Base-by-base conservation (phyloP, 352 stramenopile species). In the Phytopythium boreale region DNA sequence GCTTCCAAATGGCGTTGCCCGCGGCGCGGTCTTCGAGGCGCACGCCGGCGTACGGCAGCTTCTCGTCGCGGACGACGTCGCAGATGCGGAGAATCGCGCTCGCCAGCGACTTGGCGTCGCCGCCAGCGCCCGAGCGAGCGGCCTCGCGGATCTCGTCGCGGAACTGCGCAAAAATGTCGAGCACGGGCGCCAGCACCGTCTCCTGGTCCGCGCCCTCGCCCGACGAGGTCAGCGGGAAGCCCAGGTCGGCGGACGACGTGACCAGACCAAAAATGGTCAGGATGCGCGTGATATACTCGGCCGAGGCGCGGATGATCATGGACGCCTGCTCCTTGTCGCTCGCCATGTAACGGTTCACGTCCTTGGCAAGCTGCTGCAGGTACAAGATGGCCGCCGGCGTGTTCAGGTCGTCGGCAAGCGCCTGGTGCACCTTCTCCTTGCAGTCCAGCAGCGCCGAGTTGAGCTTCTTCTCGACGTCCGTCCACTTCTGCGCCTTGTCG, bases 151-250 rank as follows among this genome's bases (percentile, higher is more conserved):
- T 89, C 51, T 91, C 71, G 53, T 93, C 80, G 59, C 92, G 88
- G 76, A 98, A 97, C 59, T 90, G 72, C 20, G 82, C 84, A 53
- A 97, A 89, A 59, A 93, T 94, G 63, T 98, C 88, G n/a, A 98
- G 68, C 27, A 97, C 76, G 1, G 92, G 92, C 36, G 82, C 79
- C 17, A 97, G 67, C 19, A 96, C 75, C 55, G 73, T 87, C 71
- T 97, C 89, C 61, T 96, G 81, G 62, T 92, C 75, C 7, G 67
- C 78, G 37, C 57, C 71, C 1, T 76, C 69, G 24, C 62, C 72
- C 3, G 70, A 79, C 9, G 67, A 50, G 56, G 66, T 79, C 26
- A 94, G 61, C 10, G 84, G 83, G 65, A 96, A 96, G 5, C 89
- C 89, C 71, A 96, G 92, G 62, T 94, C 86, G 20, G 71, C 79